Evolutionary conservation across 2,329 filamentous ascomycete species (phyloP).

Genomic region (Aspergillus ochraceus): DNA sequence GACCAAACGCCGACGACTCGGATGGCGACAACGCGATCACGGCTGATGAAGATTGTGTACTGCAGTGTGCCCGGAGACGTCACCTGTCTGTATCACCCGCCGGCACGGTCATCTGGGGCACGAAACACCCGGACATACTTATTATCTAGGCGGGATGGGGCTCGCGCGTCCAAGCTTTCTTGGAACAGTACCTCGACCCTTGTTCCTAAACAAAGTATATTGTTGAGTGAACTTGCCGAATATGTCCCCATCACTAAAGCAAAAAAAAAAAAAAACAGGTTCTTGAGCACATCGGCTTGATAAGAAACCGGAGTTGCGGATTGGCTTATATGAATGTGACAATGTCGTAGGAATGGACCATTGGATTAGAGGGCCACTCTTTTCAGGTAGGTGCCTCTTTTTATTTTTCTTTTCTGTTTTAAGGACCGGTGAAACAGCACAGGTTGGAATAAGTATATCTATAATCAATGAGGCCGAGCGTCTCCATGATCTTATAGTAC

Average conservation of each 20-base stretch:
- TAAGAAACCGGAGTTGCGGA: too few relatives aligned
- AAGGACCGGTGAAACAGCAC: too few relatives aligned
- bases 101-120: conserved; percentile 20
- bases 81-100: conserved; percentile 15
- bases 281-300: too few relatives aligned
- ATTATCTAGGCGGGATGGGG: conserved; percentile 28
- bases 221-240: conserved; percentile 7
- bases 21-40: not conserved
- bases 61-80: conserved; percentile 24
- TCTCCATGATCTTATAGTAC: not conserved
- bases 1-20: conserved; percentile 14
- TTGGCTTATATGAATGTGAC: too few relatives aligned
- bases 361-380: too few relatives aligned
- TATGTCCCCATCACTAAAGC: too few relatives aligned
- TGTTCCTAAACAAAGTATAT: conserved; percentile 27
- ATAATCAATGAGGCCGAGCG: too few relatives aligned
- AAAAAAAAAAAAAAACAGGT: too few relatives aligned
- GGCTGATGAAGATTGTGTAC: conserved; percentile 19
- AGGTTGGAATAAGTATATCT: too few relatives aligned
- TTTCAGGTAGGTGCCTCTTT: too few relatives aligned
- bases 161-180: conserved; percentile 20
- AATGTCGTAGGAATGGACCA: too few relatives aligned
- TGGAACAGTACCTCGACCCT: conserved; percentile 19
- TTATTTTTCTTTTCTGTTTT: too few relatives aligned
- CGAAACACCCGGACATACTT: conserved; percentile 10